These are phyloP conservation scores for Trypanosoma melophagium DNA, from an alignment of 208 protist genomes.

Conservation along the genomic window DNA sequence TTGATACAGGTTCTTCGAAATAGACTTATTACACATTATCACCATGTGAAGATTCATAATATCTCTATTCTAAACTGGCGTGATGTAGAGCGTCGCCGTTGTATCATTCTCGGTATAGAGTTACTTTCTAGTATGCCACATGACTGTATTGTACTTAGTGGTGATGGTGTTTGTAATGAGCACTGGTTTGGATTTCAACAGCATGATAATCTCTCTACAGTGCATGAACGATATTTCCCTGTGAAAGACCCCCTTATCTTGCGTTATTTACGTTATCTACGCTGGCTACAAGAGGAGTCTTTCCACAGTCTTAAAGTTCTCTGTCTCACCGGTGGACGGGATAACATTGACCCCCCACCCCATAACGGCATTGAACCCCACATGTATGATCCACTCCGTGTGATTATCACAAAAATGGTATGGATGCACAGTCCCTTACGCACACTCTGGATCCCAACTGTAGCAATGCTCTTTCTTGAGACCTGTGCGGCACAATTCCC, in stretches of 20 bases:
- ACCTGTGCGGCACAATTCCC: constrained; percentile 75
- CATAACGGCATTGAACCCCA: constrained; percentile 61
- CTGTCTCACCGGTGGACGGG: constrained; percentile 72
- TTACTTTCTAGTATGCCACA: constrained; percentile 83
- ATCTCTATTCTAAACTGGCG: constrained; percentile 83
- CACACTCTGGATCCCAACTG: constrained; percentile 77
- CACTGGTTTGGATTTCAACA: constrained; percentile 84
- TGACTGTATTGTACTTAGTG: constrained; percentile 78
- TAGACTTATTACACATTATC: constrained; percentile 75
- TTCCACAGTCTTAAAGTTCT: constrained; percentile 84
- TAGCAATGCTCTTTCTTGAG: constrained; percentile 80
- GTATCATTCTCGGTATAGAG: constrained; percentile 77
- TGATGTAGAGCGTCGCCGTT: constrained; percentile 67
- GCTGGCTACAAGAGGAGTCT: constrained; percentile 88
- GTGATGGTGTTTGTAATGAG: constrained; percentile 74
- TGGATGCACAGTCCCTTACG: constrained; percentile 76
- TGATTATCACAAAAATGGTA: constrained; percentile 65
- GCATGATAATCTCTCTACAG: constrained; percentile 74
- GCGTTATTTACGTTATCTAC: constrained; percentile 83
- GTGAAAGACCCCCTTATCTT: constrained; percentile 74
- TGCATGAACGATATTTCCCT: constrained; percentile 64
- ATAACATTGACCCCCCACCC: constrained; percentile 65
- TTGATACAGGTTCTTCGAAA: constrained; percentile 72
- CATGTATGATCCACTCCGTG: constrained; percentile 42
- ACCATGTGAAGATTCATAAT: constrained; percentile 77